A percentile compares a stretch with the other conserved stretches of the same genome.
Conservation (phyloP, 371 early-diverging fungal species). For the Capniomyces stellatus region DNA sequence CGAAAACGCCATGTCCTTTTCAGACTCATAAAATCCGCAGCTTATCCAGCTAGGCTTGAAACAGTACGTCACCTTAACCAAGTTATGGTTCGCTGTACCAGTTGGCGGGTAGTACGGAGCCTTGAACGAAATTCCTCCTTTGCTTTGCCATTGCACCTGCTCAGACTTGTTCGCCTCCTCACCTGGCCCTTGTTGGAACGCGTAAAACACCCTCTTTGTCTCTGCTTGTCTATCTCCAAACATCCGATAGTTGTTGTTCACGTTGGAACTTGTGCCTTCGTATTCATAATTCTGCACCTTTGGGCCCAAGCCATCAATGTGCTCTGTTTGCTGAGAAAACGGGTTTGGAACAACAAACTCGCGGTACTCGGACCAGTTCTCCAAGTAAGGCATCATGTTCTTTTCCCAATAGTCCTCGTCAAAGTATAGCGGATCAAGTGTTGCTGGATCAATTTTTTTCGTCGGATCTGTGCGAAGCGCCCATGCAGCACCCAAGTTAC, state of each 20-base stretch:
- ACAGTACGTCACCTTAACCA: constrained; percentile 28
- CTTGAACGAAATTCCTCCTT: not conserved
- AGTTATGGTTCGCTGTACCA: constrained; percentile 1
- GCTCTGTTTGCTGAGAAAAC: too few relatives aligned
- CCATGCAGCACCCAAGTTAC: not conserved
- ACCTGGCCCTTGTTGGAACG: not conserved
- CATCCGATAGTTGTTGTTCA: not conserved
- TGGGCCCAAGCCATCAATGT: not conserved
- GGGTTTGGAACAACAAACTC: too few relatives aligned
- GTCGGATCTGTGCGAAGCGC: not conserved
- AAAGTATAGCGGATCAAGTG: constrained; percentile 24
- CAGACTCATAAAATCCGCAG: constrained; percentile 53
- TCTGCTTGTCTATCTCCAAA: not conserved
- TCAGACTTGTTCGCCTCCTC: not conserved
- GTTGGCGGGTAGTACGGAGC: not conserved
- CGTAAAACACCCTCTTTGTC: not conserved
- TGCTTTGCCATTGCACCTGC: not conserved
- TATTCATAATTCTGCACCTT: not conserved
- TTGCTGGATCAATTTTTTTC: constrained; percentile 19
- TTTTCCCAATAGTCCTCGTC: constrained; percentile 14
- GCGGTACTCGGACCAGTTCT: too few relatives aligned
- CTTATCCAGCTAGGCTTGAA: constrained; percentile 87
- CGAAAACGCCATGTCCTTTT: not conserved
- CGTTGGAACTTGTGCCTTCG: not conserved
- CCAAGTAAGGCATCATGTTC: not conserved